Evolutionary conservation across 139 green algal genomes (phyloP).

Genomic region (Tetraselmis chui): DNA sequence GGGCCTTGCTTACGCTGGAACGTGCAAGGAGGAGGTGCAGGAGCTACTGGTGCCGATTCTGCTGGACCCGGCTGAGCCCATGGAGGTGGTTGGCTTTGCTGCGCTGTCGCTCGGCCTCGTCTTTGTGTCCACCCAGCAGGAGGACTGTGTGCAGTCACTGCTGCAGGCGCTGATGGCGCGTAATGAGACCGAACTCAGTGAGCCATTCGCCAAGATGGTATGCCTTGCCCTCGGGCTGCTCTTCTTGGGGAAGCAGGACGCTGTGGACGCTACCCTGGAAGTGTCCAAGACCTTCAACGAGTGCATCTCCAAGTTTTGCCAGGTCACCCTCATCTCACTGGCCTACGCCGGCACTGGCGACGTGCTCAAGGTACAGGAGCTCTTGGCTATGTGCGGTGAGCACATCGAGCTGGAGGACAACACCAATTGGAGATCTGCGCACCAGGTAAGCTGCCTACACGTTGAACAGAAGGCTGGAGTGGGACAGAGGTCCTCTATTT

Average conservation of each 20-base stretch:
- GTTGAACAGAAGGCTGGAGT: too few species aligned
- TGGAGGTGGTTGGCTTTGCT: conserved; percentile 82
- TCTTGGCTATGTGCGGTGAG: conserved; percentile 82
- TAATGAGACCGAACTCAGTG: conserved; percentile 65
- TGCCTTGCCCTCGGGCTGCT: conserved; percentile 86
- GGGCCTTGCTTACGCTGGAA: conserved; percentile 95
- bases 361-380: conserved; percentile 91
- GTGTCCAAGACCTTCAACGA: conserved; percentile 83
- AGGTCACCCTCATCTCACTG: conserved; percentile 68
- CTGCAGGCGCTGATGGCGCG: conserved; percentile 84
- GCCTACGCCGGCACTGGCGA: conserved; percentile 95
- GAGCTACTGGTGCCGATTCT: conserved; percentile 60
- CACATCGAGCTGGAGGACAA: conserved; percentile 72
- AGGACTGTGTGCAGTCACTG: conserved; percentile 68
- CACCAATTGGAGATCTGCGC: conserved; percentile 47
- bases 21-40: conserved; percentile 56
- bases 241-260: conserved; percentile 84
- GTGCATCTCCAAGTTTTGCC: conserved; percentile 63
- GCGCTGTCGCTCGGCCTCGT: conserved; percentile 87
- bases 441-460: background rate
- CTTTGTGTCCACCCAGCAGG: conserved; percentile 68
- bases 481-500: too few species aligned
- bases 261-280: conserved; percentile 90
- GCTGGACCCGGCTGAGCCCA: conserved; percentile 57
- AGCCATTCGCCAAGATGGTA: conserved; percentile 71